Base-by-base conservation (phyloP, 2,329 filamentous ascomycete genomes). In the Mycosphaerelloides madeirae region DNA sequence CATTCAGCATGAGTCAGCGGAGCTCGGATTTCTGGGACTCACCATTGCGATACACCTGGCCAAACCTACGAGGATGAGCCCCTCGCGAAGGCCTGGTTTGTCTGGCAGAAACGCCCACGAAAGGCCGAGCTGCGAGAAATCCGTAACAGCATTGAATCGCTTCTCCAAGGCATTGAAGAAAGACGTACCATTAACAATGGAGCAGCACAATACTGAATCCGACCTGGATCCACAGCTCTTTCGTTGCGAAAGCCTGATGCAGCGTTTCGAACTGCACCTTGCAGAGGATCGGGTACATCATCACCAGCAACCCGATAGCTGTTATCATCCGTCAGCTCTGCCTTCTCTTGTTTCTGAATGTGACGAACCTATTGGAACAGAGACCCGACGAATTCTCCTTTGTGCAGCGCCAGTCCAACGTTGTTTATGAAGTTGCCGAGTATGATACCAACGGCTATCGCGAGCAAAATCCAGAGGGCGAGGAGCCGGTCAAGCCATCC, bases 241-340 rank as follows among this genome's bases (percentile, higher is more conserved):
- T 72, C 2, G 80, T 72, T 2, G 68, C 64, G 46, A 93, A 76
- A 3, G 87, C 70, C 2, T 77, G 68, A 62, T 88, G 85, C 8
- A 94, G 68, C 0, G 79, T 78, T 63, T 94, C 87, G 65, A 81
- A 93, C 31, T 80, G 80, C 5, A 94, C 84, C 64, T 93, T 93
- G 75, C 87, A 94, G 0, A 95, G 71, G 48, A 95, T 94, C 0
- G 88, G 89, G 60, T 93, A 95, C 87, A 95, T 95, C 87, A 95
- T 95, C 32, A 94, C 81, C 1, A 95, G 74, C 1, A 95, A 69
- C 0, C 88, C 87, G 37, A 94, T 70, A 0, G 87, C 87, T 39
- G 49, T 54, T 29, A 29, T 2, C 13, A 22, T 25, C 31, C 33
- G n/a, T 38, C 14, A 44, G 38, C 15, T 38, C 16, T 16, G 25